phyloP scores from a whole-genome alignment of 192 early-diverging fungal genomes.

The Ambispora gerdemannii region DNA sequence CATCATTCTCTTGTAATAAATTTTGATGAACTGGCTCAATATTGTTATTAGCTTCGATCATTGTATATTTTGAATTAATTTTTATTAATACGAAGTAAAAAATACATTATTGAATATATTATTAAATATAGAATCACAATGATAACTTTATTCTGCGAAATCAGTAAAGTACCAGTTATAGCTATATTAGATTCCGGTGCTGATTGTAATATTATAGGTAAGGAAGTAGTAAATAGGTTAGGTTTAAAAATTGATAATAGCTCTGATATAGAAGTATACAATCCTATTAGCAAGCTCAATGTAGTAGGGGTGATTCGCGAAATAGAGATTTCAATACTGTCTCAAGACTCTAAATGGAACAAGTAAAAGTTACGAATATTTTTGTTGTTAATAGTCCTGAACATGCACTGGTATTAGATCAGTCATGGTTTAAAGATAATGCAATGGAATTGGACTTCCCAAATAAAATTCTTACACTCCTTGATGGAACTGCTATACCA shows the following conservation, averaged over 20 bases:
- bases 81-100: neutral
- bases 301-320: neutral
- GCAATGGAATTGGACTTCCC: too few species aligned
- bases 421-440: constrained; percentile 7
- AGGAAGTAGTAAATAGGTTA: too few species aligned
- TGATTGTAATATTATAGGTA: too few species aligned
- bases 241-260: neutral
- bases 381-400: constrained; percentile 7
- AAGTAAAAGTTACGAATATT: too few species aligned
- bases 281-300: neutral
- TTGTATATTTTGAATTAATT: too few species aligned
- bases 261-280: constrained; percentile 4
- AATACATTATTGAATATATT: neutral
- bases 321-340: constrained; percentile 6
- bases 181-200: too few species aligned
- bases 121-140: neutral
- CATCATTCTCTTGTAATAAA: too few species aligned
- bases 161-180: too few species aligned
- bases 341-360: constrained; percentile 12
- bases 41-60: neutral
- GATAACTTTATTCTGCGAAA: constrained; percentile 9
- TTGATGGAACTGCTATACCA: constrained; percentile 17
- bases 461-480: constrained; percentile 17
- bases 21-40: too few species aligned
- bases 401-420: neutral